Evolutionary conservation across 2,329 filamentous ascomycete genomes (phyloP).

Genomic region (Diaporthe longicolla): DNA sequence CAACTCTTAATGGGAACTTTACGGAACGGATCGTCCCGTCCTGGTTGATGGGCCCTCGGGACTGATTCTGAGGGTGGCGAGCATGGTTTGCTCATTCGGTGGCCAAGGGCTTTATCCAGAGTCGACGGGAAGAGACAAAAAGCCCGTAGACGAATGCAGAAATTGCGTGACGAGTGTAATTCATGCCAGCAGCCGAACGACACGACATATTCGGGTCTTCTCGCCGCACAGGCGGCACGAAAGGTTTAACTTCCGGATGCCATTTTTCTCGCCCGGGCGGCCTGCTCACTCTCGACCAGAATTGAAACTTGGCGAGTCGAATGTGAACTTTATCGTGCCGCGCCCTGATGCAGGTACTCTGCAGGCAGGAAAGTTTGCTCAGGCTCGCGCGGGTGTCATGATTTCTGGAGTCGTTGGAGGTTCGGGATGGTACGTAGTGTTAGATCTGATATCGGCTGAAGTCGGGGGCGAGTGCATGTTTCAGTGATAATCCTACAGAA

Average conservation of each 20-base stretch:
- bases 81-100: not conserved
- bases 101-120: constrained; percentile 1
- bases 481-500: not conserved
- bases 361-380: not conserved
- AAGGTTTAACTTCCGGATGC: not conserved
- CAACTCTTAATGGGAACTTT: not conserved
- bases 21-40: constrained; percentile 29
- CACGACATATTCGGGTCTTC: constrained; percentile 1
- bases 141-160: not conserved
- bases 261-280: not conserved
- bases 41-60: constrained; percentile 1
- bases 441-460: constrained; percentile 23
- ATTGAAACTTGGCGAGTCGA: constrained; percentile 17
- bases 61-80: not conserved
- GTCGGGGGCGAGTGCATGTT: constrained; percentile 16
- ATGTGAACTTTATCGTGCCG: constrained; percentile 9
- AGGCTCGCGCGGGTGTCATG: constrained; percentile 10
- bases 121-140: not conserved
- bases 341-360: constrained; percentile 30
- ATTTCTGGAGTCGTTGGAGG: not conserved
- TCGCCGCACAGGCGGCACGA: constrained; percentile 1
- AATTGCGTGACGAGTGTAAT: not conserved
- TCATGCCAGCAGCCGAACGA: not conserved
- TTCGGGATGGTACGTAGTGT: not conserved
- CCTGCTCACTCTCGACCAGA: not conserved